phyloP scores from a whole-genome alignment of 345 rosid species.

The Aquilaria sinensis region DNA sequence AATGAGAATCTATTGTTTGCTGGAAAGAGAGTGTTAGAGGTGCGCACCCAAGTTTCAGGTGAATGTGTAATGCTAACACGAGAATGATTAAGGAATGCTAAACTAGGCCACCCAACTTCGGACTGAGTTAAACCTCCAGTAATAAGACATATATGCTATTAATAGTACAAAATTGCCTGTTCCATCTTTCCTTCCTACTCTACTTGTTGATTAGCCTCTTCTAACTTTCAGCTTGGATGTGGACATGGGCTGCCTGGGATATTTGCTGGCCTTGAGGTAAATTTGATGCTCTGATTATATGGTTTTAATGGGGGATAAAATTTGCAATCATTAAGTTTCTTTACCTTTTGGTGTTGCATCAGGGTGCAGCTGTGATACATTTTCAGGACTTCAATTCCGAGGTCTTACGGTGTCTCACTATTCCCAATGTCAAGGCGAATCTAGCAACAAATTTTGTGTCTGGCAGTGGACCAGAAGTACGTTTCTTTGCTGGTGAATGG shows the following conservation, averaged over 20 bases:
- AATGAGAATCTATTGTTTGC: constrained; percentile 41
- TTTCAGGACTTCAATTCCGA: constrained; percentile 93
- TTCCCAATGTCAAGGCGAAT: constrained; percentile 68
- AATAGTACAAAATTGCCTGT: background rate
- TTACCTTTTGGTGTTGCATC: constrained; percentile 13
- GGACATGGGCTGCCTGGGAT: constrained; percentile 94
- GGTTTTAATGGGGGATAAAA: constrained; percentile 1
- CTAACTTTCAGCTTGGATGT: constrained; percentile 79
- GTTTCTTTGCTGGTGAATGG: constrained; percentile 92
- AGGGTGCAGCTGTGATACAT: constrained; percentile 70
- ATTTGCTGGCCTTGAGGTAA: constrained; percentile 75
- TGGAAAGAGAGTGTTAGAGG: constrained; percentile 82
- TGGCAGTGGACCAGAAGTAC: constrained; percentile 23
- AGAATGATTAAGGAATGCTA: background rate
- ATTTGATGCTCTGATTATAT: constrained; percentile 5
- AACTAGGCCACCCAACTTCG: background rate
- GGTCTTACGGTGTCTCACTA: constrained; percentile 75
- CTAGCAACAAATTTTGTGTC: constrained; percentile 21
- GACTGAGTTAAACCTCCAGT: no score
- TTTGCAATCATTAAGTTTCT: constrained; percentile 10
- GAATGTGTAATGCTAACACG: constrained; percentile 6
- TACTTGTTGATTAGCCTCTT: constrained; percentile 9
- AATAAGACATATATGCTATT: no score
- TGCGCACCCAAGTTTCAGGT: constrained; percentile 32
- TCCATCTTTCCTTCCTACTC: background rate